These are phyloP conservation scores for Begonia peltatifolia DNA, from an alignment of 306 rosid genomes.

Conservation along the genomic window DNA sequence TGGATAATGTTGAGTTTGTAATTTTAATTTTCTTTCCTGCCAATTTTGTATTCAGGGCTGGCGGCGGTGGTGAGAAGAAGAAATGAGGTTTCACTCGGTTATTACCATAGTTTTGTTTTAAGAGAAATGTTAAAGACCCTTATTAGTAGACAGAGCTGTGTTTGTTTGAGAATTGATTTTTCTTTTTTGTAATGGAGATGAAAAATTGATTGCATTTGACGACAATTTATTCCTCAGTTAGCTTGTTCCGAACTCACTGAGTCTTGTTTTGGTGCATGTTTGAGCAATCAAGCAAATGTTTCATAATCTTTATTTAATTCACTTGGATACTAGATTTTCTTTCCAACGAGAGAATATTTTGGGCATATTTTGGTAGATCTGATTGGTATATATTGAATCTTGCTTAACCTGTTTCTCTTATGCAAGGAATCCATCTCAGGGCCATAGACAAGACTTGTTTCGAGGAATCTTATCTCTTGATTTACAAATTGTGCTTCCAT, in stretches of 20 bases:
- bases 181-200: not conserved
- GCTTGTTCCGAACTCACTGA: not conserved
- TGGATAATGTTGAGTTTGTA: not conserved
- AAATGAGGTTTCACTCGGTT: constrained; percentile 20
- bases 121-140: not conserved
- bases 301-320: no score
- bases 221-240: no score
- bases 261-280: no score
- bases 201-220: not conserved
- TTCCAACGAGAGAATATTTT: no score
- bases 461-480: constrained; percentile 28
- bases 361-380: no score
- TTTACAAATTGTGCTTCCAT: constrained; percentile 46
- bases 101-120: constrained; percentile 16
- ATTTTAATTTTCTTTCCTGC: not conserved
- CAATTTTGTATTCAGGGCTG: constrained; percentile 38
- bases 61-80: constrained; percentile 78
- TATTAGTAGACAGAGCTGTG: not conserved
- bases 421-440: constrained; percentile 36
- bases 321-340: no score
- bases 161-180: not conserved
- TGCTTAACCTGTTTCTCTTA: no score
- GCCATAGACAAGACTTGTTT: constrained; percentile 77
- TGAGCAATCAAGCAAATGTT: no score
- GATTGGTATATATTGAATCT: no score